phyloP scores from a whole-genome alignment of 2,329 filamentous ascomycete genomes.

The Niveomyces coronatus region DNA sequence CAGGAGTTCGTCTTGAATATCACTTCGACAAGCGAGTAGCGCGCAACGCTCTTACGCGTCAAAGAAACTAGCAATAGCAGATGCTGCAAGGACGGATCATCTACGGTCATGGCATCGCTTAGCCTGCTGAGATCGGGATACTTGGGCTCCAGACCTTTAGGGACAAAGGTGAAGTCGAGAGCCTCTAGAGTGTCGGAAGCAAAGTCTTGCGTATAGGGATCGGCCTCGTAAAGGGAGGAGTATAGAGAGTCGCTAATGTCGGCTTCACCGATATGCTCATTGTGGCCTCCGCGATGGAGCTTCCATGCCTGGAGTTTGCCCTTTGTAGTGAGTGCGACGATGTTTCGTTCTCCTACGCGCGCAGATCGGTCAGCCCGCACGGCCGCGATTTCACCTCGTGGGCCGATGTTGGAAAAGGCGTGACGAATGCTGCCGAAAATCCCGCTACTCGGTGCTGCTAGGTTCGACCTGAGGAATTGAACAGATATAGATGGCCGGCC shows the following conservation, averaged over 20 bases:
- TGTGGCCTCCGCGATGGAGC: slow-evolving; percentile 77
- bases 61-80: slow-evolving; percentile 53
- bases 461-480: slow-evolving; percentile 59
- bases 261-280: slow-evolving; percentile 60
- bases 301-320: slow-evolving; percentile 80
- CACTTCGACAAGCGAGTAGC: slow-evolving; percentile 69
- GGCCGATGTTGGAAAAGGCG: slow-evolving; percentile 58
- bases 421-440: slow-evolving; percentile 75
- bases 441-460: slow-evolving; percentile 47
- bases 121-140: slow-evolving; percentile 41
- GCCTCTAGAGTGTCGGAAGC: slow-evolving; percentile 56
- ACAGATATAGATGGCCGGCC: slow-evolving; percentile 73
- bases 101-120: slow-evolving; percentile 37
- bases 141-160: slow-evolving; percentile 39
- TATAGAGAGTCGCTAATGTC: slow-evolving; percentile 59
- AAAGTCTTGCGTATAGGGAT: slow-evolving; percentile 37
- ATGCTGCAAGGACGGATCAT: slow-evolving; percentile 44
- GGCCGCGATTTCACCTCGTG: slow-evolving; percentile 69
- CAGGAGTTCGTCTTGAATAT: slow-evolving; percentile 43
- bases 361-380: slow-evolving; percentile 63
- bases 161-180: slow-evolving; percentile 67
- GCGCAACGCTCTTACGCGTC: slow-evolving; percentile 39
- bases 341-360: slow-evolving; percentile 72
- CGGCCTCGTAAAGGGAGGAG: slow-evolving; percentile 46
- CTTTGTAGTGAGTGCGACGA: slow-evolving; percentile 68